Base-by-base conservation (phyloP, 805 yeast genomes). In the Spathaspora hagerdaliae region DNA sequence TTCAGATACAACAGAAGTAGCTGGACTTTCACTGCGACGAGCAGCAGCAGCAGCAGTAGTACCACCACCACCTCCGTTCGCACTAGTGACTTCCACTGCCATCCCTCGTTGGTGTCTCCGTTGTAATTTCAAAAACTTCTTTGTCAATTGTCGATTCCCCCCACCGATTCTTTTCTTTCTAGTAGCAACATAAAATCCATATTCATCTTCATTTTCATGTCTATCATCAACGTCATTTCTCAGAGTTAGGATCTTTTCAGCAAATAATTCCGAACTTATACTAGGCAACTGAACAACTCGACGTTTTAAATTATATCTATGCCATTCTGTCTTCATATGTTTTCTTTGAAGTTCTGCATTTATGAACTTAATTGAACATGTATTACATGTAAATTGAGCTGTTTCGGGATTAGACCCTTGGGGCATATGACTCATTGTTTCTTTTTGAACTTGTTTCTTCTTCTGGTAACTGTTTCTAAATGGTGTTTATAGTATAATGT, bases 251-350 rank as follows among this genome's bases (percentile, higher is more conserved):
- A 85, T 85, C 60, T 88, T 85, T 52, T 83, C 86, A 15, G 86
- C 87, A 64, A 86, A 86, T 1, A 77, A 65, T 35, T 75, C 85
- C 2, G 88, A 79, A 14, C 82, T 67, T 29, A 90, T 79, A 1
- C 96, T 84, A 6, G 91, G 84, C 47, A 90, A 67, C 29, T 78
- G 77, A 13, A 75, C 75, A 27, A 71, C 75, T 51, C 74, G 57
- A 55, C 77, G 55, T 51, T 71, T 71, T 46, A 71, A 58, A 51
- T 71, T 71, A 52, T 71, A 71, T 34, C 77, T 55, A 51, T 71
- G 77, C 77, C 77, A 71, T 39, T 70, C 75, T 2, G 71, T 60
- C 42, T 69, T 70, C 77, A 71, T 71, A 50, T 71, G 77, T 45
- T 57, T 52, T 39, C 75, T 52, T 50, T 71, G 77, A 39, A 65